Percentiles rank a stretch among this genome's conserved stretches.
Evolutionary conservation across 2,329 filamentous ascomycete species (phyloP).

Genomic region (Arachnopeziza araneosa): DNA sequence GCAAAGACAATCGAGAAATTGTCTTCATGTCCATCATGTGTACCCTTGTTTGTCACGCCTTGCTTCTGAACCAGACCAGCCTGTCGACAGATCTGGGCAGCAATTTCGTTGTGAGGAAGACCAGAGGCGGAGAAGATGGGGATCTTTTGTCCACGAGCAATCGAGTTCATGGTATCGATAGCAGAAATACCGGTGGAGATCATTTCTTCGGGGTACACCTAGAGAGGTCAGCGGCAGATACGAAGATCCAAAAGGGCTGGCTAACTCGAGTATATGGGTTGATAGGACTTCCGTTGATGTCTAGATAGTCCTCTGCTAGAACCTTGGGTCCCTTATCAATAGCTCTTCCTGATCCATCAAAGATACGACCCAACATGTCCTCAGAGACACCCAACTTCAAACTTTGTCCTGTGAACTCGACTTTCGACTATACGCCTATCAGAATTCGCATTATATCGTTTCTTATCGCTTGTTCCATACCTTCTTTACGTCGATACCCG

Average conservation of each 20-base stretch:
- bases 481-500: slow-evolving; percentile 98
- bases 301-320: slow-evolving; percentile 93
- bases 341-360: slow-evolving; percentile 93
- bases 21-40: slow-evolving; percentile 94
- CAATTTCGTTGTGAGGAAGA: slow-evolving; percentile 99
- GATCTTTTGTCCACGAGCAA: slow-evolving; percentile 98
- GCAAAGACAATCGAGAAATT: slow-evolving; percentile 99
- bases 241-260: slow-evolving; percentile 4
- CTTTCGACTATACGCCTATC: slow-evolving; percentile 64
- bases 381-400: slow-evolving; percentile 98
- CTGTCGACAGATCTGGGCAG: slow-evolving; percentile 96
- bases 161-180: slow-evolving; percentile 97
- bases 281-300: slow-evolving; percentile 98
- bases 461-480: slow-evolving; percentile 40
- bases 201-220: slow-evolving; percentile 99
- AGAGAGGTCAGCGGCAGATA: slow-evolving; percentile 2
- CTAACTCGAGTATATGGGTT: slow-evolving; percentile 94
- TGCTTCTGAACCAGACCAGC: slow-evolving; percentile 78
- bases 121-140: slow-evolving; percentile 98
- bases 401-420: slow-evolving; percentile 95
- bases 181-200: slow-evolving; percentile 98
- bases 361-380: slow-evolving; percentile 98
- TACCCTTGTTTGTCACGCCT: slow-evolving; percentile 81
- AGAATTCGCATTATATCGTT: slow-evolving; percentile 2
- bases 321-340: slow-evolving; percentile 99